Evolutionary conservation across 768 basidiomycete species (phyloP).

Genomic region (Phallus indusiatus): DNA sequence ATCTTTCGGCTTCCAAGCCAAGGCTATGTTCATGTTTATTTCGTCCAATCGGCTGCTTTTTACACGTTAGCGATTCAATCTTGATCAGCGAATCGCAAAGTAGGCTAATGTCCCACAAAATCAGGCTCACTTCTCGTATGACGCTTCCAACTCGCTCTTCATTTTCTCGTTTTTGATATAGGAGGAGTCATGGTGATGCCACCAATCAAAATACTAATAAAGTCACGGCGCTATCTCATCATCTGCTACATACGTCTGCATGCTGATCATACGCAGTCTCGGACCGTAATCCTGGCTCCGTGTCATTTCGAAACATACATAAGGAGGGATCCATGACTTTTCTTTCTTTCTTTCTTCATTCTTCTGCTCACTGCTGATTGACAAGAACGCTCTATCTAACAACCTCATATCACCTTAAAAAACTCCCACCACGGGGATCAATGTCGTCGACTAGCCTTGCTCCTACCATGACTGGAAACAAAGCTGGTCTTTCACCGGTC

Average conservation of each 20-base stretch:
- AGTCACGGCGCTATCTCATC: background rate
- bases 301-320: background rate
- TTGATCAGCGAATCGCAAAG: too few relatives aligned
- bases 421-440: background rate
- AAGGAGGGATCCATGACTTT: background rate
- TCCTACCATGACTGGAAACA: background rate
- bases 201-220: too few relatives aligned
- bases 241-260: background rate
- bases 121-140: too few relatives aligned
- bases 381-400: background rate
- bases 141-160: background rate
- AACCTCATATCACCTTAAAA: background rate
- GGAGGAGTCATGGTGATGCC: background rate
- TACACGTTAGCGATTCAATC: too few relatives aligned
- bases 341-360: background rate
- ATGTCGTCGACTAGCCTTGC: background rate
- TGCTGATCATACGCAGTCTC: background rate
- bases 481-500: background rate
- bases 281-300: too few relatives aligned
- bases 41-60: too few relatives aligned
- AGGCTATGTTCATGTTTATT: too few relatives aligned
- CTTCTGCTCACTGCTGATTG: background rate
- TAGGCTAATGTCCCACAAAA: too few relatives aligned
- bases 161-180: background rate
- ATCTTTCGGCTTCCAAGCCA: too few relatives aligned